Base-by-base conservation (phyloP, 495 filamentous ascomycete species). In the Hyaloscypha hepaticicola region DNA sequence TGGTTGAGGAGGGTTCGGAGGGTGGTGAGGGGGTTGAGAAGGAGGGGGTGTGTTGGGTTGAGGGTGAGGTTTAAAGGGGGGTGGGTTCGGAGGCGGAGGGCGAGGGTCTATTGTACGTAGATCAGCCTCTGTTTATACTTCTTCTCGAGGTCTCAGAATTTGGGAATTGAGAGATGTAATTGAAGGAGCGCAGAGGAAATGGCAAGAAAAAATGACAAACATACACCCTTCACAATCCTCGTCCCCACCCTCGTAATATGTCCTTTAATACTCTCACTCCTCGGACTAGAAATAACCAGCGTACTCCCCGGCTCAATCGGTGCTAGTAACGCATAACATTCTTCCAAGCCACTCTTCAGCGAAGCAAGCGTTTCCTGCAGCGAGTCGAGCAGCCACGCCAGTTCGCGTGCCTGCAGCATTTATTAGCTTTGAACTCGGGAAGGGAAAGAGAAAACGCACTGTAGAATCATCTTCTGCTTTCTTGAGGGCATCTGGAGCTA, bases 261-360 rank as follows among this genome's bases (percentile, higher is more conserved):
- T 5, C 95, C 95, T 73, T 99, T 99, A 34, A 98, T 87, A 65
- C 82, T 86, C 78, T 99, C 95, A 53, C 89, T 91, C 21, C 96
- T 84, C 38, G 88, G 78, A n/a, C 92, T 95, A 59, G 90, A 93
- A 28, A 98, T 80, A 7, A 90, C 93, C 55, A 99, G 85, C 5
- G 93, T 99, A 60, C 87, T 90, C 14, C 90, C 90, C 1, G 88
- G 87, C 68, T 96, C 91, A 64, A 87, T 79, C 2, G 94, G 92
- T 11, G 91, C 86, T 34, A 99, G 84, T 9, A 98, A 84, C 26
- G 85, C 83, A 55, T 88, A 86, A 75, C 95, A 98, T 78, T 97
- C 93, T 75, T 93, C 86, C 19, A 99, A 86, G 55, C 94, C 93
- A 71, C 85, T 83, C 75, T 92, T 90, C 64, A 99, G 75, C 14